These are phyloP conservation scores for Beauveria caledonica DNA, from an alignment of 2,329 filamentous ascomycete species.

Conservation along the genomic window DNA sequence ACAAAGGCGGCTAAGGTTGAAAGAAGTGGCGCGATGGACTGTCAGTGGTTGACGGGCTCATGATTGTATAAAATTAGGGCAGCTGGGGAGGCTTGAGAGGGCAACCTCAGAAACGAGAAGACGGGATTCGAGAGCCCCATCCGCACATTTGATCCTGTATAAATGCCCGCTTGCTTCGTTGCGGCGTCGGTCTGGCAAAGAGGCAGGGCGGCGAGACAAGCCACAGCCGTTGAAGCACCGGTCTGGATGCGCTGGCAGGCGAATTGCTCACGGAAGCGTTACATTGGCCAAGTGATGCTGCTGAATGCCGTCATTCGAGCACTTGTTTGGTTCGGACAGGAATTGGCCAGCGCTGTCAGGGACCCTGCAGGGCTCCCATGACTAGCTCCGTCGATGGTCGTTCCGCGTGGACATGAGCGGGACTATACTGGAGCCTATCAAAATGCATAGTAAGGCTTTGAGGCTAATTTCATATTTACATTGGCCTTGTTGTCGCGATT, in stretches of 20 bases:
- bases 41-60: conserved; percentile 32
- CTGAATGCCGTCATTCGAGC: conserved; percentile 6
- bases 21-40: conserved; percentile 29
- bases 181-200: too few species aligned
- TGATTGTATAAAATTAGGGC: conserved; percentile 37
- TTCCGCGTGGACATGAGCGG: conserved; percentile 6
- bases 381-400: background rate
- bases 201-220: conserved; percentile 6
- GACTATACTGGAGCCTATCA: conserved; percentile 7
- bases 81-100: background rate
- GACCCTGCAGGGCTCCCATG: conserved; percentile 9
- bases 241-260: conserved; percentile 9
- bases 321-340: background rate
- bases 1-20: conserved; percentile 32
- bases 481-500: conserved; percentile 3
- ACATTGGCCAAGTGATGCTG: conserved; percentile 1
- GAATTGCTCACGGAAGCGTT: background rate
- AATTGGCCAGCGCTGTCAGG: background rate
- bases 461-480: background rate
- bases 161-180: background rate
- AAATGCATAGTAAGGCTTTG: background rate
- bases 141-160: background rate
- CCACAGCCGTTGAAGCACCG: conserved; percentile 5
- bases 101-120: background rate
- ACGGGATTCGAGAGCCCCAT: background rate